These are phyloP conservation scores for Metarhizium rileyi DNA, from an alignment of 2,329 filamentous ascomycete species.

Conservation along the genomic window DNA sequence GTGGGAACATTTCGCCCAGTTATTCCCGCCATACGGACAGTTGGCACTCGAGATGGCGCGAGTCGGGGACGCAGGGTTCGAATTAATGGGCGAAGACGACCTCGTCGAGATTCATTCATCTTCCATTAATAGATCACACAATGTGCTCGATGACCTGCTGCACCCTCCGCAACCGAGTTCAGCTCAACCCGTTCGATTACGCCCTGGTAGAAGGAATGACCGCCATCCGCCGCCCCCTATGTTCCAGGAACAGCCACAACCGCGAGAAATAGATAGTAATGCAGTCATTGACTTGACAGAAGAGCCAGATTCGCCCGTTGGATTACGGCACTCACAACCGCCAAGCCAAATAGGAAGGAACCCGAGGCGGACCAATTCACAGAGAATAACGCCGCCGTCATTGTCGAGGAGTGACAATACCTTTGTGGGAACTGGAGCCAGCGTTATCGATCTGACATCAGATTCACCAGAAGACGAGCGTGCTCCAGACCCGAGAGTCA, in stretches of 20 bases:
- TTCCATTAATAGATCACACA: background rate
- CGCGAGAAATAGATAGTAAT: conserved; percentile 9
- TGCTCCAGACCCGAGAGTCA: conserved; percentile 3
- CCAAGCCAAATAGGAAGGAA: conserved; percentile 19
- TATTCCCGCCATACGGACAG: background rate
- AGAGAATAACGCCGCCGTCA: conserved; percentile 30
- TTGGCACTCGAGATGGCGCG: conserved; percentile 9
- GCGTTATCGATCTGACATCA: conserved; percentile 43
- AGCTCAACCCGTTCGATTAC: background rate
- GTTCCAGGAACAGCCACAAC: background rate
- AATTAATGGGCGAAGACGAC: conserved; percentile 20
- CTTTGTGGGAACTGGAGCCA: conserved; percentile 22
- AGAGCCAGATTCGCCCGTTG: conserved; percentile 37
- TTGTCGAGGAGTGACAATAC: conserved; percentile 36
- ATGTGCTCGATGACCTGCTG: conserved; percentile 7
- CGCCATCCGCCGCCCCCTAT: background rate
- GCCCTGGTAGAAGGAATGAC: background rate
- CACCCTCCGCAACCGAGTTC: conserved; percentile 3
- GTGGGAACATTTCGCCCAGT: background rate
- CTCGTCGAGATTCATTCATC: conserved; percentile 22
- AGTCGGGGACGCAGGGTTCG: conserved; percentile 8
- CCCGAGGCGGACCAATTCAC: conserved; percentile 31
- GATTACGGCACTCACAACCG: conserved; percentile 23
- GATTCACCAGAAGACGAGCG: conserved; percentile 31
- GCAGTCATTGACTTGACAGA: conserved; percentile 40